These are phyloP conservation scores for Bullera alba DNA, from an alignment of 768 basidiomycete species.

Conservation along the genomic window DNA sequence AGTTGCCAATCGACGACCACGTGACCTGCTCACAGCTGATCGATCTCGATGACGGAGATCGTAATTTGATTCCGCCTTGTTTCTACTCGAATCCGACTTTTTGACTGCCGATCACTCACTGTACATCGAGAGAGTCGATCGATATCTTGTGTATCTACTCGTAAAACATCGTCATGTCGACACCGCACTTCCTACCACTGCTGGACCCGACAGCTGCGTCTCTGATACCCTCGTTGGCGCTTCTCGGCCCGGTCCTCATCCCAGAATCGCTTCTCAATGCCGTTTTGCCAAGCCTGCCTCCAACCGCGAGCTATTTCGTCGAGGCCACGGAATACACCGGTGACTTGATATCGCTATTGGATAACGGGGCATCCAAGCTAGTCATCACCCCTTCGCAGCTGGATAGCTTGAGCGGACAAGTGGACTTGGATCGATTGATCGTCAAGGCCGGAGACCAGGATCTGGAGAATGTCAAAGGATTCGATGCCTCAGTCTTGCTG, in stretches of 20 bases:
- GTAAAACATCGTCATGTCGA: too few relatives aligned
- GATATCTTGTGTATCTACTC: constrained; percentile 7
- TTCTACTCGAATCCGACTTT: too few relatives aligned
- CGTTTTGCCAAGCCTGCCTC: constrained; percentile 44
- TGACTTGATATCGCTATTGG: constrained; percentile 54
- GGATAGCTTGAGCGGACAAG: constrained; percentile 51
- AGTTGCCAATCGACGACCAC: too few relatives aligned
- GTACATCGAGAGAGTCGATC: too few relatives aligned
- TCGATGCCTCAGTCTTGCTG: constrained; percentile 70
- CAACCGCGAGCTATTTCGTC: constrained; percentile 39
- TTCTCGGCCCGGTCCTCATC: constrained; percentile 71
- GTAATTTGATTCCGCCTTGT: too few relatives aligned
- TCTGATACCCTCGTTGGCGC: constrained; percentile 58
- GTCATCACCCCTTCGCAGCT: constrained; percentile 58
- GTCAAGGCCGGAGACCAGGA: constrained; percentile 69
- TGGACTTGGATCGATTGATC: constrained; percentile 66
- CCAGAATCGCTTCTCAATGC: constrained; percentile 42
- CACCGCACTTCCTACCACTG: constrained; percentile 45
- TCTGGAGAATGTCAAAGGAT: constrained; percentile 62
- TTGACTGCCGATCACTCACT: too few relatives aligned
- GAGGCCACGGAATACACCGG: constrained; percentile 16
- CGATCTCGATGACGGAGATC: too few relatives aligned
- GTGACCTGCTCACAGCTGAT: too few relatives aligned
- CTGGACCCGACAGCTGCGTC: constrained; percentile 44
- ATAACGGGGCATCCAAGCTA: constrained; percentile 71